These are phyloP conservation scores for Anaeramoeba flamelloides DNA, from an alignment of 78 protist species.

Conservation along the genomic window DNA sequence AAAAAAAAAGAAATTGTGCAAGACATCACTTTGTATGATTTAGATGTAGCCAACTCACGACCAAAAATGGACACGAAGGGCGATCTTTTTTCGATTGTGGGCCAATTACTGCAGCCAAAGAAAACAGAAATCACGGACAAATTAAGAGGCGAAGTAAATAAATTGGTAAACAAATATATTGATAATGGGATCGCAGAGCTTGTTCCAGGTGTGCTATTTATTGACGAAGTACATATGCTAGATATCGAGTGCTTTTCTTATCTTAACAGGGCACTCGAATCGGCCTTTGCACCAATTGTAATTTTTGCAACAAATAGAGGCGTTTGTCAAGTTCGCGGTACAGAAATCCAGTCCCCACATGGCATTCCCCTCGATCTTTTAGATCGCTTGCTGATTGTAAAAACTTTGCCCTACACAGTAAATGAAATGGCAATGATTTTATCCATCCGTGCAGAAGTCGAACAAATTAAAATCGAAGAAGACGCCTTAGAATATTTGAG, in stretches of 20 bases:
- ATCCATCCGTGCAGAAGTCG: conserved; percentile 66
- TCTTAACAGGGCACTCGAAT: conserved; percentile 94
- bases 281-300: conserved; percentile 93
- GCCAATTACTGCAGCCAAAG: conserved; percentile 58
- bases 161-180: conserved; percentile 93
- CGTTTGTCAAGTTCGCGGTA: conserved; percentile 55
- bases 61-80: conserved; percentile 84
- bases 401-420: conserved; percentile 73
- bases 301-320: conserved; percentile 99
- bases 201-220: conserved; percentile 98
- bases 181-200: conserved; percentile 99
- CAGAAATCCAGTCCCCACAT: conserved; percentile 82
- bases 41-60: conserved; percentile 85
- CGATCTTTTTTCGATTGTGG: conserved; percentile 87
- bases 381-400: conserved; percentile 82
- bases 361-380: conserved; percentile 94
- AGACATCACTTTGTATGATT: conserved; percentile 96
- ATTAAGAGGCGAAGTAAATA: conserved; percentile 92
- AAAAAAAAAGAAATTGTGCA: conserved; percentile 91
- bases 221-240: conserved; percentile 99
- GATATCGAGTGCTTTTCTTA: conserved; percentile 98
- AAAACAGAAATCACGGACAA: conserved; percentile 99
- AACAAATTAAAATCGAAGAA: conserved; percentile 49
- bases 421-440: conserved; percentile 58
- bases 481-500: conserved; percentile 23